phyloP scores from a whole-genome alignment of 768 basidiomycete species.

The Tulasnella calospora region DNA sequence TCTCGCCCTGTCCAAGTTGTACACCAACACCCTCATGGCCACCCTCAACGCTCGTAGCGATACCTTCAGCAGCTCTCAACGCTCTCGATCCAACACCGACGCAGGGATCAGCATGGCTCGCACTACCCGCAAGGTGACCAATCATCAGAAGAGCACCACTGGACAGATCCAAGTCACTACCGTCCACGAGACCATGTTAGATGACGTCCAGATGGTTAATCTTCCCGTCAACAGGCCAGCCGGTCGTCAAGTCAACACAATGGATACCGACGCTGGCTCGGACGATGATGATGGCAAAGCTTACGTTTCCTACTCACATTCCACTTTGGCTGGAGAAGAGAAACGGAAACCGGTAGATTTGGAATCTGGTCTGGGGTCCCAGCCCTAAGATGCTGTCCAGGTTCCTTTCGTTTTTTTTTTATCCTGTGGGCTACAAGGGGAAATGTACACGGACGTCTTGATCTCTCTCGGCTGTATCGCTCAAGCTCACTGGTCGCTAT shows the following conservation, averaged over 20 bases:
- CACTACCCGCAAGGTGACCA: background rate
- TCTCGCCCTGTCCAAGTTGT: constrained; percentile 26
- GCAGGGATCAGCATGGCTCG: background rate
- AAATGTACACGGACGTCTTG: background rate
- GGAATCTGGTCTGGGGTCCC: background rate
- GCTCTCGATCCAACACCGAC: constrained; percentile 9
- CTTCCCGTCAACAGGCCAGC: background rate
- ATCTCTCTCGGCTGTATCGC: background rate
- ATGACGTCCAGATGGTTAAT: constrained; percentile 19
- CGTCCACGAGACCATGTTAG: background rate
- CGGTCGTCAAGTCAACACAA: background rate
- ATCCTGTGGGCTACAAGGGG: background rate
- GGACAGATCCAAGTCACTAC: constrained; percentile 19
- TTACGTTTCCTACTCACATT: background rate
- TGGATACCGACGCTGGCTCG: background rate
- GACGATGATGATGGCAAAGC: constrained; percentile 8
- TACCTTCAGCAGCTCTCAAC: background rate
- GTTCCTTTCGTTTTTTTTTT: background rate
- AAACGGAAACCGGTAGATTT: background rate
- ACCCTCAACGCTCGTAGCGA: constrained; percentile 26
- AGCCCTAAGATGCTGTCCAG: background rate
- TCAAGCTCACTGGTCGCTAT: background rate
- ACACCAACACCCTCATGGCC: constrained; percentile 27
- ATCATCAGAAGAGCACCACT: background rate
- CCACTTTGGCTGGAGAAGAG: background rate